Evolutionary conservation across 257 asterid genomes (phyloP).

Genomic region (Hygrophila difformis): DNA sequence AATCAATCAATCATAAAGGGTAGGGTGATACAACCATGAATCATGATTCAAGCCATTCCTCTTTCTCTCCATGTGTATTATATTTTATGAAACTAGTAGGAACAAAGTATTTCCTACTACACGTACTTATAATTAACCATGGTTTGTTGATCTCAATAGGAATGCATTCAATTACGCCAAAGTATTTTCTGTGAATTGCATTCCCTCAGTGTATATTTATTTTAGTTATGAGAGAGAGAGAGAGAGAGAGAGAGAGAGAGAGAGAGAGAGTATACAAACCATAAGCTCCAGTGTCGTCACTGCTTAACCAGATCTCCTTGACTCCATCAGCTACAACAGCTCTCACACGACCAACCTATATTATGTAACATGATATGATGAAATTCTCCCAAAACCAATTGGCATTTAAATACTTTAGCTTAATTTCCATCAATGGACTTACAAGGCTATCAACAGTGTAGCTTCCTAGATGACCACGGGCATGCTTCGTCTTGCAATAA

Average conservation of each 20-base stretch:
- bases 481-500: constrained; percentile 99
- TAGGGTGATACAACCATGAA: not conserved
- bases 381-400: constrained; percentile 3
- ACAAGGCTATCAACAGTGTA: constrained; percentile 91
- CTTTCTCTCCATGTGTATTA: no score
- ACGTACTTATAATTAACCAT: not conserved
- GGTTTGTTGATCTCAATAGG: not conserved
- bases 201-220: not conserved
- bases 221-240: no score
- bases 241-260: constrained; percentile 18
- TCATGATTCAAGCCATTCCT: no score
- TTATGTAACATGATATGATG: constrained; percentile 13
- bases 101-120: not conserved
- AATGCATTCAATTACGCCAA: not conserved
- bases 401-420: constrained; percentile 5
- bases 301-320: constrained; percentile 96
- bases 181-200: constrained; percentile 12
- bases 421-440: constrained; percentile 22
- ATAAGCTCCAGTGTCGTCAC: constrained; percentile 99
- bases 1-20: not conserved
- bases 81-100: not conserved
- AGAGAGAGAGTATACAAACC: constrained; percentile 37
- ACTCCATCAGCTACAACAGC: constrained; percentile 89
- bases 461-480: constrained; percentile 99
- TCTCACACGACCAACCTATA: constrained; percentile 82